phyloP scores from a whole-genome alignment of 257 asterid genomes.

The Buddleja alternifolia region DNA sequence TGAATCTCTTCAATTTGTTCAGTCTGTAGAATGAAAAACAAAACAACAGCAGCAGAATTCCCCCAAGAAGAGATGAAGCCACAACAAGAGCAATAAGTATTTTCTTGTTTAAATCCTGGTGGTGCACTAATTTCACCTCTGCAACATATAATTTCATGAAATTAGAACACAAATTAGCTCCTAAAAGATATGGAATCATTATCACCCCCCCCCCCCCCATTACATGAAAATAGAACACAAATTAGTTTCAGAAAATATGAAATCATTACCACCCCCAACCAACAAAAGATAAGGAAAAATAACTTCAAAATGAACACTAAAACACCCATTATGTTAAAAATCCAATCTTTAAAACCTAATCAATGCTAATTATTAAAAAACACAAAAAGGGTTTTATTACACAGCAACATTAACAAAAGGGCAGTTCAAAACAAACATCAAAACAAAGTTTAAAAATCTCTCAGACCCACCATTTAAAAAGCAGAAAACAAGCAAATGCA shows the following conservation, averaged over 20 bases:
- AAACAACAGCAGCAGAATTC: slow-evolving; percentile 45
- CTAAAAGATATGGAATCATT: no score
- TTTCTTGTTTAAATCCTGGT: slow-evolving; percentile 59
- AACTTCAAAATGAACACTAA: not conserved
- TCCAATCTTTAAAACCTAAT: not conserved
- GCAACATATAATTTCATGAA: slow-evolving; percentile 35
- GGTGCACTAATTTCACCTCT: slow-evolving; percentile 54
- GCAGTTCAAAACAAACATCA: slow-evolving; percentile 3
- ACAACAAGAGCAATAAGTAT: slow-evolving; percentile 62
- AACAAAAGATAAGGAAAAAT: not conserved
- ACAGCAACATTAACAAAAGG: not conserved
- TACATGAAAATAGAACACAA: not conserved
- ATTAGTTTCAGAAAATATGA: slow-evolving; percentile 3
- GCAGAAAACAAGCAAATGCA: not conserved
- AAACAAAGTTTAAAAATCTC: slow-evolving; percentile 16
- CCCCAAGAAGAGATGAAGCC: slow-evolving; percentile 63
- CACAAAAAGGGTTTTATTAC: not conserved
- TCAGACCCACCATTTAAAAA: not conserved
- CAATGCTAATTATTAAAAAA: not conserved
- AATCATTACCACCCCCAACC: not conserved
- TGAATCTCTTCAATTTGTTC: slow-evolving; percentile 45
- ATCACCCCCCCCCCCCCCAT: no score
- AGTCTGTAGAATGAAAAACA: slow-evolving; percentile 53
- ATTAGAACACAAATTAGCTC: not conserved
- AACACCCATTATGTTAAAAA: not conserved